These are phyloP conservation scores for Cetraspora pellucida DNA, from an alignment of 192 early-diverging fungal species.

Conservation along the genomic window DNA sequence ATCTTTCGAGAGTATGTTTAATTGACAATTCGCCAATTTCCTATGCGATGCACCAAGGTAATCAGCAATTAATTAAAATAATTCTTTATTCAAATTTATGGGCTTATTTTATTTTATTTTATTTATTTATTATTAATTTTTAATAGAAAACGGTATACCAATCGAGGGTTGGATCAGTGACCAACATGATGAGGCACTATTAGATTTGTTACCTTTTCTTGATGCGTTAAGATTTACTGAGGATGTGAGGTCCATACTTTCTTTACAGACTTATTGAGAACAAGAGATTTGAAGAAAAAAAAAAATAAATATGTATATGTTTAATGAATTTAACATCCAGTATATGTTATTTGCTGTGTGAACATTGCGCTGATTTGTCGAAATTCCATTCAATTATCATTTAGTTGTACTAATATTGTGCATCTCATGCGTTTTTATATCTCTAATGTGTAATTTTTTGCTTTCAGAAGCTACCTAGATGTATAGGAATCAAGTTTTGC, in stretches of 20 bases:
- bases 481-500: too few species aligned
- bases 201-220: constrained; percentile 86
- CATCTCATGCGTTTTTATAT: too few species aligned
- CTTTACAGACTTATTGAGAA: constrained; percentile 48
- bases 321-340: neutral
- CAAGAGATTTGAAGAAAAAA: neutral
- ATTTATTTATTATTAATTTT: too few species aligned
- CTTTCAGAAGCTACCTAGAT: too few species aligned
- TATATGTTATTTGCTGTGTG: too few species aligned
- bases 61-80: neutral
- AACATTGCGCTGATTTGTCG: too few species aligned
- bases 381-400: too few species aligned
- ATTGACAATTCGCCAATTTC: constrained; percentile 82
- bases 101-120: neutral
- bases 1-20: constrained; percentile 79
- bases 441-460: too few species aligned
- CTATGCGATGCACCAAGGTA: constrained; percentile 76
- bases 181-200: constrained; percentile 75
- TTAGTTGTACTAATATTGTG: too few species aligned
- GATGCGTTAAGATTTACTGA: constrained; percentile 85
- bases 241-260: constrained; percentile 80
- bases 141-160: constrained; percentile 85
- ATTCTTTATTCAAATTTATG: neutral
- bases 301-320: neutral
- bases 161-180: constrained; percentile 85